Percentiles rank a stretch among this genome's conserved stretches.
Evolutionary conservation across 2,329 filamentous ascomycete genomes (phyloP).

Genomic region (Verruconis gallopava): DNA sequence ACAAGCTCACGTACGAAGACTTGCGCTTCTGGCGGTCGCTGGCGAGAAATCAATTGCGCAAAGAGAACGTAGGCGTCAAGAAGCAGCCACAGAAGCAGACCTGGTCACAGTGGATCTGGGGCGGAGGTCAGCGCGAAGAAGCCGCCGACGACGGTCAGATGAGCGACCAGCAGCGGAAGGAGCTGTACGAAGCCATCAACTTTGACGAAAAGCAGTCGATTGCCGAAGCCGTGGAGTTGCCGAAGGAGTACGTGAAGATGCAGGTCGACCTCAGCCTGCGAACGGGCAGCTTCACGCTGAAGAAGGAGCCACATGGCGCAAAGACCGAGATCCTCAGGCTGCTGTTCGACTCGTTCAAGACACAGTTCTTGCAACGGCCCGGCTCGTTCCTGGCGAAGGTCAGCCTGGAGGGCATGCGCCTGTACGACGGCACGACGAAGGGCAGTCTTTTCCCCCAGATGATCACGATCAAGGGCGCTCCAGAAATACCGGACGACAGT

Average conservation of each 20-base stretch:
- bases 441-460: slow-evolving; percentile 90
- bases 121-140: slow-evolving; percentile 49
- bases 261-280: slow-evolving; percentile 87
- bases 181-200: slow-evolving; percentile 93
- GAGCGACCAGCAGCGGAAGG: slow-evolving; percentile 89
- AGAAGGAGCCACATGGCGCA: slow-evolving; percentile 68
- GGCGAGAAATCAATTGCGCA: slow-evolving; percentile 84
- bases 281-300: slow-evolving; percentile 90
- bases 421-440: slow-evolving; percentile 91
- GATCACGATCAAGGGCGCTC: slow-evolving; percentile 84
- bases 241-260: slow-evolving; percentile 82
- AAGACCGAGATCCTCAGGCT: slow-evolving; percentile 73
- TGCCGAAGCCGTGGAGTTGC: slow-evolving; percentile 75
- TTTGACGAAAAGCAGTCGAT: slow-evolving; percentile 95
- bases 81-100: slow-evolving; percentile 65
- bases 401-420: slow-evolving; percentile 79
- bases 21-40: slow-evolving; percentile 93
- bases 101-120: slow-evolving; percentile 90
- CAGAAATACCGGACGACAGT: slow-evolving; percentile 39
- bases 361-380: slow-evolving; percentile 76
- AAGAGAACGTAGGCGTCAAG: slow-evolving; percentile 84
- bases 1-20: slow-evolving; percentile 86
- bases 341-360: slow-evolving; percentile 89
- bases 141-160: slow-evolving; percentile 71
- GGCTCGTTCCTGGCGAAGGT: slow-evolving; percentile 84